Evolutionary conservation across 2,329 filamentous ascomycete genomes (phyloP).

Genomic region (Pyricularia sp.): DNA sequence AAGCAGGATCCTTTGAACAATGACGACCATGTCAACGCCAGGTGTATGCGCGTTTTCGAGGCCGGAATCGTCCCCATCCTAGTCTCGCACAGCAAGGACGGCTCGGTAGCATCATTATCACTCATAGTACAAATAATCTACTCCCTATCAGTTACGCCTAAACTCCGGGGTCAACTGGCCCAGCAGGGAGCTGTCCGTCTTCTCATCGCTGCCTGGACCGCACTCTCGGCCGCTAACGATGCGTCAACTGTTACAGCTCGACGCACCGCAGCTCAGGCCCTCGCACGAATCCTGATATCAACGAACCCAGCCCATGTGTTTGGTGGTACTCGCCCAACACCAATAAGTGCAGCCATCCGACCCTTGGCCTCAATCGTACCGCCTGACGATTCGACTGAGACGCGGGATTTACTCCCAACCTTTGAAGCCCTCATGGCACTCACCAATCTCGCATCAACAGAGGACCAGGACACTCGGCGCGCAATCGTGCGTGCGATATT

Average conservation of each 20-base stretch:
- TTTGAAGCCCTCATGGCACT: slow-evolving; percentile 88
- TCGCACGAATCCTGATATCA: slow-evolving; percentile 76
- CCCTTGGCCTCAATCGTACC: slow-evolving; percentile 65
- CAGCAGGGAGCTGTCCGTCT: slow-evolving; percentile 91
- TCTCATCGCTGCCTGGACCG: slow-evolving; percentile 56
- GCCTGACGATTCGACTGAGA: slow-evolving; percentile 46
- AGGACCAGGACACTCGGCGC: slow-evolving; percentile 46
- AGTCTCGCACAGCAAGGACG: slow-evolving; percentile 60
- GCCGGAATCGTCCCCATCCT: slow-evolving; percentile 66
- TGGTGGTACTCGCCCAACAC: slow-evolving; percentile 57
- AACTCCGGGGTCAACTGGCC: slow-evolving; percentile 64
- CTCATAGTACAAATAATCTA: slow-evolving; percentile 67
- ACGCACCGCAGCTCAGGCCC: slow-evolving; percentile 60
- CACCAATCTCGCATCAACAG: slow-evolving; percentile 80
- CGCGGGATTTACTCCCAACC: slow-evolving; percentile 68
- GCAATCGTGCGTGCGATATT: slow-evolving; percentile 64
- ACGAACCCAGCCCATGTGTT: slow-evolving; percentile 79
- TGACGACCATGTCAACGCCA: slow-evolving; percentile 58
- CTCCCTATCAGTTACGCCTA: slow-evolving; percentile 60
- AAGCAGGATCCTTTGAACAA: slow-evolving; percentile 57
- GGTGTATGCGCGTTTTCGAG: slow-evolving; percentile 69
- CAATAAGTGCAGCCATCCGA: slow-evolving; percentile 68
- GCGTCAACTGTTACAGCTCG: slow-evolving; percentile 18
- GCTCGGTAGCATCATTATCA: slow-evolving; percentile 55
- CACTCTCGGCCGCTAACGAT: slow-evolving; percentile 34